A percentile compares a stretch with the other conserved stretches of the same genome.
These are phyloP conservation scores for Paulownia fortunei DNA, from an alignment of 257 asterid species.

Conservation along the genomic window DNA sequence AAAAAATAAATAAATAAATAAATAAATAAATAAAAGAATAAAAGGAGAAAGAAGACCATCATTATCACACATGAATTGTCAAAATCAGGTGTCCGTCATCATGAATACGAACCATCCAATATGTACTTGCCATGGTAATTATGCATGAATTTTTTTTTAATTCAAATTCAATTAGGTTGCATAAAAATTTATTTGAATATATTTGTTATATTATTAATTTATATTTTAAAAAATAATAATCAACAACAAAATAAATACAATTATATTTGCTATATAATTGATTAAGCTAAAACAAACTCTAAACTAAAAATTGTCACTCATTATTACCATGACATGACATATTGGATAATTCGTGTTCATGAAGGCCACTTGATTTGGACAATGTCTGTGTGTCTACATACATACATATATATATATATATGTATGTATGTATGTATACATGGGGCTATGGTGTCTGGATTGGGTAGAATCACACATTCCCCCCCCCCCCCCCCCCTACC, in stretches of 20 bases:
- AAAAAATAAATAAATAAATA: not conserved
- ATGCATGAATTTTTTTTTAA: conserved; percentile 6
- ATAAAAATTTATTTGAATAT: not conserved
- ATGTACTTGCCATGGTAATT: conserved; percentile 1
- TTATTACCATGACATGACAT: not conserved
- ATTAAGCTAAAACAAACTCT: not conserved
- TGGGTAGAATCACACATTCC: not conserved
- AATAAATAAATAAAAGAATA: not conserved
- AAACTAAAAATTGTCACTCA: not conserved
- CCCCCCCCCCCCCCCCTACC: too few species aligned
- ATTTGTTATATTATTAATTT: not conserved
- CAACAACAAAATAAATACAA: not conserved
- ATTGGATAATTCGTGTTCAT: not conserved
- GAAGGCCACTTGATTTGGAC: conserved; percentile 9
- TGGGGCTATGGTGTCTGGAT: not conserved
- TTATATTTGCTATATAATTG: not conserved
- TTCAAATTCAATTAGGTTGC: not conserved
- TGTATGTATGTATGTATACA: not conserved
- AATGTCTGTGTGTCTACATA: too few species aligned
- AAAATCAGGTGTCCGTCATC: conserved; percentile 14
- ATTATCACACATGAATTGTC: not conserved
- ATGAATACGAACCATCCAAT: not conserved
- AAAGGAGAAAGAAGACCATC: not conserved
- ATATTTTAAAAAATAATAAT: not conserved
- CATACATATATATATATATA: too few species aligned